Evolutionary conservation across 768 basidiomycete genomes (phyloP).

Genomic region (Calocybe gangraenosa): DNA sequence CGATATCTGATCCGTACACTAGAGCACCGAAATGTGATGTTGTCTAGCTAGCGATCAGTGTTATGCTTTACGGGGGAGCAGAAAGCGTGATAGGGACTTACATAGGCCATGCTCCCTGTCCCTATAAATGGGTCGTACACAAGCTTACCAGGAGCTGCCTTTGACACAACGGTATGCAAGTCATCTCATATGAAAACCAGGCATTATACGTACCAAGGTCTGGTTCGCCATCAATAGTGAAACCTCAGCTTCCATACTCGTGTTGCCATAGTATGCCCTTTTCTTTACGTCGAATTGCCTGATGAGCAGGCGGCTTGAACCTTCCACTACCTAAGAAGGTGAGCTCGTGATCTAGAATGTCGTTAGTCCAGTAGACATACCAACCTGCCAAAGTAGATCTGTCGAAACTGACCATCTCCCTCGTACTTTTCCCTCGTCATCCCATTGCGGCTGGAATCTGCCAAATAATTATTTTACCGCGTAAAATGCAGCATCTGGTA

Average conservation of each 20-base stretch:
- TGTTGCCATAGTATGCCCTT: constrained; percentile 88
- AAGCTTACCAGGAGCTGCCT: constrained; percentile 87
- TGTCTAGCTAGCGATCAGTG: constrained; percentile 63
- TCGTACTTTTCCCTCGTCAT: constrained; percentile 44
- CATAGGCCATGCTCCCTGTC: constrained; percentile 89
- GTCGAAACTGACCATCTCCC: constrained; percentile 63
- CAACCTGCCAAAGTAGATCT: constrained; percentile 84
- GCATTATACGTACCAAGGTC: constrained; percentile 59
- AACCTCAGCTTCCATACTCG: constrained; percentile 96
- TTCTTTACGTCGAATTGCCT: constrained; percentile 84
- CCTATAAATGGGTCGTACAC: constrained; percentile 96
- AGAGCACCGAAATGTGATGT: constrained; percentile 84
- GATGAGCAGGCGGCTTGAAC: constrained; percentile 65
- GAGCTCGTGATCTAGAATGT: neutral
- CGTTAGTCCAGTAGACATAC: constrained; percentile 39
- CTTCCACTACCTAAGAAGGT: constrained; percentile 44
- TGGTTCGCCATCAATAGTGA: constrained; percentile 97
- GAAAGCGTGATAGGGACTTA: constrained; percentile 26
- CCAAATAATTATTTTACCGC: neutral
- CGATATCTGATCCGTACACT: constrained; percentile 92
- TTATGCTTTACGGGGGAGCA: neutral
- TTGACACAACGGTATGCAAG: neutral
- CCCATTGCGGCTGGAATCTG: constrained; percentile 50
- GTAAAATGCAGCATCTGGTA: no score
- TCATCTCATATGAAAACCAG: neutral